These are phyloP conservation scores for Pythium rishiriense DNA, from an alignment of 352 stramenopile species.

Conservation along the genomic window DNA sequence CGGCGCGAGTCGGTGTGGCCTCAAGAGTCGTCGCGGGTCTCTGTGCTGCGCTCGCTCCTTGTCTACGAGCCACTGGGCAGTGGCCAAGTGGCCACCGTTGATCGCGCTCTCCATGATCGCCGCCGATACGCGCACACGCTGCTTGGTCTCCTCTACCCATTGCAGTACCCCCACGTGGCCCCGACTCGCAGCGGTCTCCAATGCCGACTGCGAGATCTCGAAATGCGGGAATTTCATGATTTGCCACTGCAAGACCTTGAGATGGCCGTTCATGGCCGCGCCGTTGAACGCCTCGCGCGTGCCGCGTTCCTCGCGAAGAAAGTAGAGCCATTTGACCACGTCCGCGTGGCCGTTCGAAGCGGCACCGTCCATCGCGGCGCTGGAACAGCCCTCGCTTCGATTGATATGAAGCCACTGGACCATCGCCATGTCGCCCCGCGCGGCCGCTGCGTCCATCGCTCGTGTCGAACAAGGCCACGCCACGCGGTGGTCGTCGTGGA, in stretches of 20 bases:
- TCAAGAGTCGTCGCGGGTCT: conserved; percentile 3
- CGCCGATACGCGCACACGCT: not conserved
- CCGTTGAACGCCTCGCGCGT: not conserved
- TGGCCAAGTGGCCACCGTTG: conserved; percentile 2
- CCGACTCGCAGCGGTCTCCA: not conserved
- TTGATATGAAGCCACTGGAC: conserved; percentile 18
- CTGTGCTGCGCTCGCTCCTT: not conserved
- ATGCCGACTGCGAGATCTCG: not conserved
- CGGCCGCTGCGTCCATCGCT: conserved; percentile 20
- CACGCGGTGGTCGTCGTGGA: conserved; percentile 2
- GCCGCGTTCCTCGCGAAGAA: conserved; percentile 2
- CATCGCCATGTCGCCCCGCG: conserved; percentile 13
- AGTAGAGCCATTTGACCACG: conserved; percentile 16
- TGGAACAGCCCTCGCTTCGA: conserved; percentile 13
- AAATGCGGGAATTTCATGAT: not conserved
- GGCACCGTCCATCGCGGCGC: not conserved
- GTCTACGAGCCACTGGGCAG: conserved; percentile 6
- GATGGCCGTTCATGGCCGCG: conserved; percentile 1
- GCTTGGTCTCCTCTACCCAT: conserved; percentile 11
- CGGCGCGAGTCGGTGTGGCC: not conserved
- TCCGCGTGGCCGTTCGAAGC: conserved; percentile 9
- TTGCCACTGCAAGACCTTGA: conserved; percentile 7
- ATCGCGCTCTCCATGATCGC: conserved; percentile 3
- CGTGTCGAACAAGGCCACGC: conserved; percentile 4
- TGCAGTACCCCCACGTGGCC: conserved; percentile 3